phyloP scores from a whole-genome alignment of 371 early-diverging fungal species.

The Apophysomyces sp. region DNA sequence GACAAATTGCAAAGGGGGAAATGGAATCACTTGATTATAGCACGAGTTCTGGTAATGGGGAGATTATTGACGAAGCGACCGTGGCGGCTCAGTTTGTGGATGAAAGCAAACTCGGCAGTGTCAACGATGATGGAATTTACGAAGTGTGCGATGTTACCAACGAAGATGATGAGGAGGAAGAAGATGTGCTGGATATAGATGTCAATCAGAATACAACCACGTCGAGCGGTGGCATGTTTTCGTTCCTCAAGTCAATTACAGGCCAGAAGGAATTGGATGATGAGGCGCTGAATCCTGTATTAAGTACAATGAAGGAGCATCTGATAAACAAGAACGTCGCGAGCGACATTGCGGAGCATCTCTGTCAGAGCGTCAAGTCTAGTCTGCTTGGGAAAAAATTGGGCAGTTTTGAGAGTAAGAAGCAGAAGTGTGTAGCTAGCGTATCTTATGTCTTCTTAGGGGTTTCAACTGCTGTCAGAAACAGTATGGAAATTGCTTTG shows the following conservation, averaged over 20 bases:
- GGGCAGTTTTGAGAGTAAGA: conserved; percentile 73
- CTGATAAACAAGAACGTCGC: conserved; percentile 95
- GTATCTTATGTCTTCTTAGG: conserved; percentile 25
- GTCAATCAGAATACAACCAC: conserved; percentile 12
- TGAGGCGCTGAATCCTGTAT: conserved; percentile 68
- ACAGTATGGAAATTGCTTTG: conserved; percentile 80
- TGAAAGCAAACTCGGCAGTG: conserved; percentile 52
- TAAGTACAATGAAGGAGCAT: conserved; percentile 87
- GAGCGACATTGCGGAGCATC: conserved; percentile 82
- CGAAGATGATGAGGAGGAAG: conserved; percentile 53
- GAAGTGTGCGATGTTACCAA: conserved; percentile 78
- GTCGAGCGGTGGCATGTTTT: conserved; percentile 49
- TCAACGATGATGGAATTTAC: conserved; percentile 76
- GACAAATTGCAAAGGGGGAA: conserved; percentile 60
- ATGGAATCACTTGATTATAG: conserved; percentile 72
- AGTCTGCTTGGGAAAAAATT: conserved; percentile 79
- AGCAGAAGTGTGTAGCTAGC: not conserved
- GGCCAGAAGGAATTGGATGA: conserved; percentile 63
- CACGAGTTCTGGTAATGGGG: conserved; percentile 26
- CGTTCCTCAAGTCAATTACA: conserved; percentile 70
- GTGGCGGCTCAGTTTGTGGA: conserved; percentile 58
- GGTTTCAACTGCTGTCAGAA: conserved; percentile 68
- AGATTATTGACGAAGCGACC: conserved; percentile 20
- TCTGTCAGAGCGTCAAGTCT: conserved; percentile 80
- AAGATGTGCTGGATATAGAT: conserved; percentile 44